These are phyloP conservation scores for Gossypium mustelinum DNA, from an alignment of 345 rosid species.

Conservation along the genomic window DNA sequence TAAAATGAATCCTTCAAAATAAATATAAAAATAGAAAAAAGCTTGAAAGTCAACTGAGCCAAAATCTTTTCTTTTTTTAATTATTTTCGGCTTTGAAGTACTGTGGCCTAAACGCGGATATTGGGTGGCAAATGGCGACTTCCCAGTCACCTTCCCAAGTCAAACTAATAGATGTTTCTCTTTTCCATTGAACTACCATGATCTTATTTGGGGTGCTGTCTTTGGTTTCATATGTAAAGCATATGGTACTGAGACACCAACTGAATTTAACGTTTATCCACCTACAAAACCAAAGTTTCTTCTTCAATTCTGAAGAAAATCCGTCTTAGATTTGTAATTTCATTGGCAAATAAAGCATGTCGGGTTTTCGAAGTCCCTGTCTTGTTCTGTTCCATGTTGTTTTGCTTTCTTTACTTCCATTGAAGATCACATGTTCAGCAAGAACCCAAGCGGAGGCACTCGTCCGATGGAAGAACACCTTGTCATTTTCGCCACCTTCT, in stretches of 20 bases:
- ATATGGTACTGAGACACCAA: not conserved
- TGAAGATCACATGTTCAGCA: conserved; percentile 32
- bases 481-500: conserved; percentile 26
- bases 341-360: conserved; percentile 17
- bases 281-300: not conserved
- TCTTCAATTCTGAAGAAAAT: not conserved
- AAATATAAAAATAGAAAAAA: no score
- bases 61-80: not conserved
- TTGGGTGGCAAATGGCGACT: not conserved
- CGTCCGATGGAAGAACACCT: conserved; percentile 46
- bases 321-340: not conserved
- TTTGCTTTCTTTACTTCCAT: conserved; percentile 28
- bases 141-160: not conserved
- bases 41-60: not conserved
- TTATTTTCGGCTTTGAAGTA: not conserved
- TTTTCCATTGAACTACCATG: not conserved
- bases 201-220: not conserved
- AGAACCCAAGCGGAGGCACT: conserved; percentile 60
- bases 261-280: not conserved
- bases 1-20: no score
- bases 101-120: not conserved
- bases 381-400: conserved; percentile 25
- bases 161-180: not conserved
- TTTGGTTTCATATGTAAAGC: not conserved
- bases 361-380: not conserved